These are phyloP conservation scores for Lichtheimia hyalospora DNA, from an alignment of 371 early-diverging fungal species.

Conservation along the genomic window DNA sequence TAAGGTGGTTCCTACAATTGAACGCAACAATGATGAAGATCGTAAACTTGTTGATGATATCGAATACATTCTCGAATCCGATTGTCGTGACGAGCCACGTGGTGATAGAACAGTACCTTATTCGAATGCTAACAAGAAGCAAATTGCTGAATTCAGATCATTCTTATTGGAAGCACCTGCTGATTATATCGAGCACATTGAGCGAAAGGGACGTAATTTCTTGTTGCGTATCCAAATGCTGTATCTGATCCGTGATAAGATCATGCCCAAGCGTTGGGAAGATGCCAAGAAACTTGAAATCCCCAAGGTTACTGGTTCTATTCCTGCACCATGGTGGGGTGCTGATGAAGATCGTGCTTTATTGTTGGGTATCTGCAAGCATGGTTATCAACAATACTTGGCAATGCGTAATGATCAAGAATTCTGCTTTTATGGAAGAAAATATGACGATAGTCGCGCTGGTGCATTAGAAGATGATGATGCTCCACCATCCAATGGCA, in stretches of 20 bases:
- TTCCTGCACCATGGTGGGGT: conserved; percentile 85
- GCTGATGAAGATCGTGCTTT: conserved; percentile 81
- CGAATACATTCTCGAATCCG: conserved; percentile 31
- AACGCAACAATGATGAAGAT: conserved; percentile 45
- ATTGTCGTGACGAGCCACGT: conserved; percentile 32
- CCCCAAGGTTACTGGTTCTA: conserved; percentile 60
- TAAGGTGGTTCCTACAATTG: conserved; percentile 32
- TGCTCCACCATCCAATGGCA: conserved; percentile 11
- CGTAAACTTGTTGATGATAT: conserved; percentile 44
- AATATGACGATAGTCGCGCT: conserved; percentile 52
- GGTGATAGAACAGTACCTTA: conserved; percentile 58
- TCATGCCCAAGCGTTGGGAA: conserved; percentile 54
- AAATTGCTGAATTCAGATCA: conserved; percentile 61
- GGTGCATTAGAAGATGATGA: conserved; percentile 38
- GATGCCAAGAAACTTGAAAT: conserved; percentile 41
- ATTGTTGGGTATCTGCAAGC: conserved; percentile 74
- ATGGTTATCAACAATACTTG: conserved; percentile 79
- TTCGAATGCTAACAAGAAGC: conserved; percentile 58
- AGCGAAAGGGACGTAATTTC: conserved; percentile 70
- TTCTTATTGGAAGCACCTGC: conserved; percentile 70
- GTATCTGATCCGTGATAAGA: conserved; percentile 68
- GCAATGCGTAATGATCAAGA: conserved; percentile 70
- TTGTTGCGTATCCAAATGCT: conserved; percentile 77
- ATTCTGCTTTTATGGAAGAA: conserved; percentile 64
- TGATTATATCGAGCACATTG: conserved; percentile 75